Conservation (phyloP, 2,329 filamentous ascomycete genomes). For the Bipolaris zeicola region DNA sequence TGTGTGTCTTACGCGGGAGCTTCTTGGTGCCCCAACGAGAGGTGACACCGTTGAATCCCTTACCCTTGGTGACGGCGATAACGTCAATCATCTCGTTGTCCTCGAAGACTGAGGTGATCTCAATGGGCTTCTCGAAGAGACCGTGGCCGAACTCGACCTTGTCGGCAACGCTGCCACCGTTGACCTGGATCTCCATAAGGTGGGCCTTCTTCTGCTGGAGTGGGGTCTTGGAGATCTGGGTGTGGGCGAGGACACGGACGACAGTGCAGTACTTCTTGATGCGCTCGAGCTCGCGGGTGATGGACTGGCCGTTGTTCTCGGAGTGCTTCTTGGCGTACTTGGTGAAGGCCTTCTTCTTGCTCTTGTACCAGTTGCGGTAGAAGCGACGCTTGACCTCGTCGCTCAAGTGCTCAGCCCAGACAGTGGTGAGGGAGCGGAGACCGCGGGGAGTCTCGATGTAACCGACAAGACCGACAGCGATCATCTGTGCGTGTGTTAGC, state of each 20-base stretch:
- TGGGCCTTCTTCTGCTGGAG: conserved; percentile 99
- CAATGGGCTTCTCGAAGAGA: conserved; percentile 98
- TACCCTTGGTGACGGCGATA: conserved; percentile 99
- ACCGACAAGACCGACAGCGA: conserved; percentile 99
- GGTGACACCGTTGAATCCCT: conserved; percentile 97
- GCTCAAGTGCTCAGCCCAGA: conserved; percentile 99
- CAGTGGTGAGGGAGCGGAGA: conserved; percentile 98
- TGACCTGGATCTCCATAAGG: conserved; percentile 99
- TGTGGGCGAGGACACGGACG: conserved; percentile 98
- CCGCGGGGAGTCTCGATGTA: conserved; percentile 99
- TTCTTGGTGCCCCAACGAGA: conserved; percentile 99
- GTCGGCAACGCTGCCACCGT: conserved; percentile 92
- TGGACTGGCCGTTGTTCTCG: conserved; percentile 84
- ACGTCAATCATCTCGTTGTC: conserved; percentile 99
- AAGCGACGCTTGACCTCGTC: conserved; percentile 99
- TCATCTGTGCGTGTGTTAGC: conserved; percentile 72
- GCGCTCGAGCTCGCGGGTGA: conserved; percentile 97
- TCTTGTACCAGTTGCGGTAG: conserved; percentile 99
- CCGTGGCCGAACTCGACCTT: conserved; percentile 96
- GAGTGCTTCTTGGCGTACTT: conserved; percentile 99
- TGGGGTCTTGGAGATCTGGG: conserved; percentile 97
- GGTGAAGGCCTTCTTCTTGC: conserved; percentile 99
- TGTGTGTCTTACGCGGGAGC: conserved; percentile 99
- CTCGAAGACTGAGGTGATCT: conserved; percentile 94
- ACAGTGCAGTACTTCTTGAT: conserved; percentile 99